These are phyloP conservation scores for Parietichytrium sp. DNA, from an alignment of 108 stramenopile species.

Conservation along the genomic window DNA sequence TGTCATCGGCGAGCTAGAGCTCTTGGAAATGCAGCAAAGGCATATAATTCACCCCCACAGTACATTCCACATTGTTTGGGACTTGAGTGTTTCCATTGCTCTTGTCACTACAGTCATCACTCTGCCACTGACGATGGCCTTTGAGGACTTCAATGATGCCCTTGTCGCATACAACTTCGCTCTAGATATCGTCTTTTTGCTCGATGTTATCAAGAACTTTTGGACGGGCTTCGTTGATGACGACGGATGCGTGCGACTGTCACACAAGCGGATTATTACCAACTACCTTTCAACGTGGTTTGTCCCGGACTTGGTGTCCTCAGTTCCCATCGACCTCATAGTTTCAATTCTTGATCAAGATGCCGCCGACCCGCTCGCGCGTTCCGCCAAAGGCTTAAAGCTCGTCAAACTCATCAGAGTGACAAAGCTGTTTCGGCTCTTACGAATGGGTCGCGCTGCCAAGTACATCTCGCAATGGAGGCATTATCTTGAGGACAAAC, in stretches of 20 bases:
- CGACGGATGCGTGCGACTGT: conserved; percentile 62
- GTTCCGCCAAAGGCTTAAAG: conserved; percentile 55
- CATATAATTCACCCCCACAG: conserved; percentile 58
- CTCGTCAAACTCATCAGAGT: conserved; percentile 65
- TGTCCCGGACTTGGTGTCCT: conserved; percentile 57
- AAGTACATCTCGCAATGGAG: conserved; percentile 55
- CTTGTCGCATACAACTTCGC: conserved; percentile 56
- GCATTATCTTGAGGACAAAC: conserved; percentile 57
- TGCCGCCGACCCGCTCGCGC: neutral
- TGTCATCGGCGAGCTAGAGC: neutral
- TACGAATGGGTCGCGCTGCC: conserved; percentile 60
- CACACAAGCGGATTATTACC: conserved; percentile 47
- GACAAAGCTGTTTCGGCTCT: conserved; percentile 64
- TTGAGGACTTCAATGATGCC: conserved; percentile 59
- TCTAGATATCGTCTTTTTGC: conserved; percentile 63
- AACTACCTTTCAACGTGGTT: conserved; percentile 69
- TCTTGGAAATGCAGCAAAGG: neutral
- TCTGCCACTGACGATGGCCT: conserved; percentile 62
- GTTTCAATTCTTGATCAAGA: neutral
- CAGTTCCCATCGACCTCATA: conserved; percentile 46
- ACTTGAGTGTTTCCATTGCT: conserved; percentile 56
- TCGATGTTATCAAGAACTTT: conserved; percentile 70
- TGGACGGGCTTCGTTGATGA: conserved; percentile 65
- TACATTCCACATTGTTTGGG: conserved; percentile 56
- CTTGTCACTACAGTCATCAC: conserved; percentile 61